Evolutionary conservation across 1,284 basidiomycete species (phyloP).

Genomic region (Mixia osmundae): DNA sequence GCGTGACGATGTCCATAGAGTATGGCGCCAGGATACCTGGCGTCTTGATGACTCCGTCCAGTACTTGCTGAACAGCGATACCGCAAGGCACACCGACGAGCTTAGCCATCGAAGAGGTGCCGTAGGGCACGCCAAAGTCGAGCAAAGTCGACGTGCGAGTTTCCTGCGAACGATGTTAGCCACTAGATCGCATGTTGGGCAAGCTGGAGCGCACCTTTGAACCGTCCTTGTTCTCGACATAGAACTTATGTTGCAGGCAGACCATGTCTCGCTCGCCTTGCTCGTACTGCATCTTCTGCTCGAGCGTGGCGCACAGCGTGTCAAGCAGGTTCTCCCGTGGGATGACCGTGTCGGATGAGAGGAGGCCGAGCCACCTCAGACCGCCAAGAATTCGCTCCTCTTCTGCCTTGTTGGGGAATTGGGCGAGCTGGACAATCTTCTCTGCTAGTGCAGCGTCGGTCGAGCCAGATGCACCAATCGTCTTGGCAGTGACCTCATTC

Average conservation of each 20-base stretch:
- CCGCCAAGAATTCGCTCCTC: conserved; percentile 57
- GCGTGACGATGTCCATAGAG: conserved; percentile 37
- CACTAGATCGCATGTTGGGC: conserved; percentile 7
- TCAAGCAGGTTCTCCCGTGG: conserved; percentile 67
- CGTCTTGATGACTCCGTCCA: conserved; percentile 41
- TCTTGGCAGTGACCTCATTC: conserved; percentile 47
- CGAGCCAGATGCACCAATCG: conserved; percentile 45
- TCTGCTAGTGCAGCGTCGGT: conserved; percentile 44
- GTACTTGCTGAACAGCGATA: conserved; percentile 38
- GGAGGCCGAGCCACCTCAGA: conserved; percentile 78
- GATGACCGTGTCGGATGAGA: conserved; percentile 40
- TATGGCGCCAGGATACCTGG: conserved; percentile 69
- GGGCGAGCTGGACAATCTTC: conserved; percentile 42
- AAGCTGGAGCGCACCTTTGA: conserved; percentile 29
- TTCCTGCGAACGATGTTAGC: conserved; percentile 31
- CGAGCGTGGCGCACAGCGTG: conserved; percentile 75
- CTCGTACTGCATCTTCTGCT: conserved; percentile 78
- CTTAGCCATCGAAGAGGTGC: conserved; percentile 61
- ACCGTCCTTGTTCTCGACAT: conserved; percentile 66
- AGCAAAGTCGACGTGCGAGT: conserved; percentile 80
- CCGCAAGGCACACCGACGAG: conserved; percentile 81
- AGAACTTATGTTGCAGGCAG: conserved; percentile 93
- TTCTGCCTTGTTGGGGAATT: conserved; percentile 47
- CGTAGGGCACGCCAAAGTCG: conserved; percentile 53
- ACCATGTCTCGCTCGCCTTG: conserved; percentile 82